Base-by-base conservation (phyloP, 1,284 basidiomycete species). In the Malassezia dermatis region DNA sequence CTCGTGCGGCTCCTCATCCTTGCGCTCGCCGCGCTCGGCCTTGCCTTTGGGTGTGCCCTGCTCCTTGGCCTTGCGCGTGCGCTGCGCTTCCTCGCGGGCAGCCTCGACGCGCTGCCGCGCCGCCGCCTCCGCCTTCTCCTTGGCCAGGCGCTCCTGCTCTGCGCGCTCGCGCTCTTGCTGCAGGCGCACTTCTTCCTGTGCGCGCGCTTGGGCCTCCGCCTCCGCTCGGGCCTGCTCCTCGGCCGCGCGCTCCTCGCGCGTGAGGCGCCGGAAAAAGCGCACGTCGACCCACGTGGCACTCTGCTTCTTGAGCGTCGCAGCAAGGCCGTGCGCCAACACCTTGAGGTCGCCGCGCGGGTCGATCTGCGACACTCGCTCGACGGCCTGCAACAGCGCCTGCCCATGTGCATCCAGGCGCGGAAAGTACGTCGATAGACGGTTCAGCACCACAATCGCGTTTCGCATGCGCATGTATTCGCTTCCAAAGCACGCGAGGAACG, bases 391-490 rank as follows among this genome's bases (percentile, higher is more conserved):
- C 34, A 73, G 59, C 41, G 58, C 59, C n/a, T 41, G 31, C 8
- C 71, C 71, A 21, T 70, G 65, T 11, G 52, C 17, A 11, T 65
- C 62, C 44, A 63, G 53, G 26, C 69, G 44, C 3, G 71, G 71
- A 42, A 66, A 73, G 50, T 57, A 61, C 0, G 59, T 59, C 28
- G 66, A 57, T 43, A 73, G 59, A 24, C 66, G 50, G 26, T 66
- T 73, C 60, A 72, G 63, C 23, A 72, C 64, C 15, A 71, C 71
- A 52, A 73, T 72, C 4, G 66, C 57, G 48, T 73, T 73, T 21
- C 71, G 61, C 21, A 67, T 66, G 12, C 69, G 60, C 68, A 73
- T 72, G 60, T 72, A 72, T 56, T 73, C 71, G 23, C 62, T 64
- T 10, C 53, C 43, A 8, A 73, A 58, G 52, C 71, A 73, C 28